Base-by-base conservation (phyloP, 345 rosid genomes). In the Brassica cretica region DNA sequence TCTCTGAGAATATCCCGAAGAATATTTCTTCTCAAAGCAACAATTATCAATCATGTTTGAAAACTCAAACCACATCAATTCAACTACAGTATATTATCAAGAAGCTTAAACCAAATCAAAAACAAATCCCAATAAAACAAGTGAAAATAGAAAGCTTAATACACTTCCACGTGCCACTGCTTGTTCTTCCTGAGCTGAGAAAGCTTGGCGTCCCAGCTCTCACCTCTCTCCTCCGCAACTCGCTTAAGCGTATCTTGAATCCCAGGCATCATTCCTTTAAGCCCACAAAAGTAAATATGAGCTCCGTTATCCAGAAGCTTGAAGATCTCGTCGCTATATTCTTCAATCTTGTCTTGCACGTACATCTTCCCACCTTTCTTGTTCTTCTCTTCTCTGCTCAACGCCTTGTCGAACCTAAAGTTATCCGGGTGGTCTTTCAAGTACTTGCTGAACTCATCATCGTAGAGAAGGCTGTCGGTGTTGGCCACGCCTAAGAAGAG, bases 81-180 rank as follows among this genome's bases (percentile, higher is more conserved):
- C 73, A 72, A 72, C 66, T 46, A 19, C 21, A 19, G 21, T 19
- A 66, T 72, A 72, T 59, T 60, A 72, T 66, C 46, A 55, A 16
- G 53, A 66, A 39, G 27, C 73, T 66, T 60, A 32, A 72, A 78
- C 32, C 68, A 72, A 65, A 58, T 71, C 3, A 72, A 59, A 71
- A 66, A 46, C 68, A 72, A 5, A 14, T 25, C 29, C 29, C 29
- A 25, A 25, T 25, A 72, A 59, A 3, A n/a, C 4, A 9, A n/a
- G 5, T 11, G 19, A 29, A 10, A 56, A 41, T 16, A 33, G 25
- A 35, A 3, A 9, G 51, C 35, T 75, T 82, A 95, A 78, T 95
- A 95, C 2, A 95, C 99, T 83, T 95, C 99, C 4, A 95, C 99
- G 67, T 95, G 99, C 99, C 99, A 95, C 79, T 95, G 99, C 79